Base-by-base conservation (phyloP, 2,329 filamentous ascomycete genomes). In the Sarocladium strictum region DNA sequence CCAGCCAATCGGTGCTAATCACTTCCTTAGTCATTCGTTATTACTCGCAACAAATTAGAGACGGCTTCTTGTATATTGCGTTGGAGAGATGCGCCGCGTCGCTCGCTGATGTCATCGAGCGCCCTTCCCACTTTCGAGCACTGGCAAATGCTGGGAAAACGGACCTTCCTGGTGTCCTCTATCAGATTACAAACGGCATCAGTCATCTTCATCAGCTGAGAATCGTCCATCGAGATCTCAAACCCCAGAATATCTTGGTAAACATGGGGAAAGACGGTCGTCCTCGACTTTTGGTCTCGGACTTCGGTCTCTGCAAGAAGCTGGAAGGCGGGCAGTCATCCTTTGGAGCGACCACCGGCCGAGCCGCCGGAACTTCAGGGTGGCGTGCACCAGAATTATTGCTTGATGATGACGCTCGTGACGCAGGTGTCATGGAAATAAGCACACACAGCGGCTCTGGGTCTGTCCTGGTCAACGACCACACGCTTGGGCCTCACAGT, bases 241-340 rank as follows among this genome's bases (percentile, higher is more conserved):
- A 99, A 68, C 94, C 94, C 1, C 94, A 99, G 64, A 99, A 99
- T 62, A 97, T 99, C 52, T 78, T 99, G 1, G 91, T 97, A 56
- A 82, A 84, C 32, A 85, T 86, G 74, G 84, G 80, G 60, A 84
- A 86, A 61, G 79, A 84, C 56, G 82, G 83, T 40, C 82, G 79
- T 33, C 86, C 91, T 23, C 86, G 93, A n/a, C 79, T 99, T 35
- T 82, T 99, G 3, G 96, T 99, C 33, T 97, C 94, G 0, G 94
- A 99, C 69, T 99, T 99, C 71, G 94, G 94, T 5, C 81, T 99
- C 1, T 97, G 94, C 69, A 99, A 97, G 77, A 97, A 97, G 65
- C 76, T 99, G 15, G 94, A 97, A 59, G 90, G 90, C 54, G 91
- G 92, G 6, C 91, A 96, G 66, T 96, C 91, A 55, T 97, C 93